Evolutionary conservation across 306 rosid genomes (phyloP), one percentile per base, ranked within the genome.

Genomic region (Senna tora): DNA sequence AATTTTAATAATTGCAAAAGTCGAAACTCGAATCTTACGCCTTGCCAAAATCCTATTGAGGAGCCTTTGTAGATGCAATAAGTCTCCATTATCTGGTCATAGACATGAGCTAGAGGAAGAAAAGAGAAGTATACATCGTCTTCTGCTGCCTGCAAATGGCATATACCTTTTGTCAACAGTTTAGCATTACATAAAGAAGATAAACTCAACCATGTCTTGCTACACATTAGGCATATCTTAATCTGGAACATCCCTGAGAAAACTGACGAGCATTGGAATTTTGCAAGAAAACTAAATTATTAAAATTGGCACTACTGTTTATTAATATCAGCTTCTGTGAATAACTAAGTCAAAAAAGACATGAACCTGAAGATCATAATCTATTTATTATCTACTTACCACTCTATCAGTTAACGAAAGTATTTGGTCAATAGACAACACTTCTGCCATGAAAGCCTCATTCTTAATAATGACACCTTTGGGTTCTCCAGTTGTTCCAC

Each of bases 401-500:
- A 39, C 88, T 89, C 19, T 86, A 75, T 91, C 96, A 15, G 98
- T 91, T 36, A 87, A 67, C 11, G 54, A 17, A 67, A 93, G 88
- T 73, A 93, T 58, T 16, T 89, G 89, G 20, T 93, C 96, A 51
- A 82, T 60, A 16, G 96, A 82, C 85, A 93, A 77, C 63, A 91
- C 91, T 83, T 91, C 85, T 15, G 88, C 45, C 92, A 89, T 80
- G 72, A 89, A 70, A 75, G 97, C 94, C 52, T 77, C 88, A 25
- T 91, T 94, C 55, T 77, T 81, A 58, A 94, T 85, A 60, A 89
- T 81, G 32, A 89, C 98, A 11, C 98, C 96, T 82, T 93, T 91
- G n/a, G 98, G 97, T 80, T 91, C 98, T 13, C 96, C 97, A 0
- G 98, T 93, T 8, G 97, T 93, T 80, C 98, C 98, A 80, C 98